Conservation (phyloP, 2,329 filamentous ascomycete species). For the Monilinia aucupariae region DNA sequence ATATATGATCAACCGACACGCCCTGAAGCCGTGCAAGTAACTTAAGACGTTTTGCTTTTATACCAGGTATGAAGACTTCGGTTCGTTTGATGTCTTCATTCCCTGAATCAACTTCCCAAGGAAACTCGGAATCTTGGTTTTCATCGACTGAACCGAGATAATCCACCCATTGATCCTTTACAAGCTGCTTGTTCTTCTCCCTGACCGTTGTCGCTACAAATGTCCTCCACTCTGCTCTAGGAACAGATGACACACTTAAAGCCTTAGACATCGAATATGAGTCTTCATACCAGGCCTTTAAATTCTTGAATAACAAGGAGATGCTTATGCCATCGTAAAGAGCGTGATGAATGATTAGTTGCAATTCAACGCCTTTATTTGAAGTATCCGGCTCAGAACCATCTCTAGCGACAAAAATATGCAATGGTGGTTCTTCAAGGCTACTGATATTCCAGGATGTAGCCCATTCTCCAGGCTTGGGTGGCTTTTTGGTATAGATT, state of each 20-base stretch:
- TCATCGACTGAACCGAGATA: not conserved
- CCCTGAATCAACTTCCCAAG: not conserved
- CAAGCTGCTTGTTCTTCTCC: not conserved
- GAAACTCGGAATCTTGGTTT: not conserved
- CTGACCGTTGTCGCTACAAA: not conserved
- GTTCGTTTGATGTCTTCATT: constrained; percentile 22
- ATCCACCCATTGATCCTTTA: constrained; percentile 14
- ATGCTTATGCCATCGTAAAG: constrained; percentile 84
- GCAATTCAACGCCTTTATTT: constrained; percentile 18
- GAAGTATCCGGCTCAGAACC: not conserved
- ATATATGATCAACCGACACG: constrained; percentile 65
- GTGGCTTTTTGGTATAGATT: constrained; percentile 25
- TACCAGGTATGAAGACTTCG: constrained; percentile 43
- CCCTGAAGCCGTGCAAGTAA: constrained; percentile 45
- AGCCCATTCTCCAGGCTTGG: constrained; percentile 6
- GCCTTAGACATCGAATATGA: not conserved
- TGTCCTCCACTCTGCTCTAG: constrained; percentile 39
- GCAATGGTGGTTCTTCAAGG: constrained; percentile 27
- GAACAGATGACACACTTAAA: constrained; percentile 18
- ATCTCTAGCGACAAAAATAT: constrained; percentile 22
- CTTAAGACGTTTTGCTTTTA: constrained; percentile 43
- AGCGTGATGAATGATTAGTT: constrained; percentile 72
- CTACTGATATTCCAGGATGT: constrained; percentile 7
- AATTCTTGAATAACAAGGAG: constrained; percentile 49
- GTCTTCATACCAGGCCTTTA: constrained; percentile 37